Base-by-base conservation (phyloP, 805 yeast species). In the Cyberlindnera suaveolens region DNA sequence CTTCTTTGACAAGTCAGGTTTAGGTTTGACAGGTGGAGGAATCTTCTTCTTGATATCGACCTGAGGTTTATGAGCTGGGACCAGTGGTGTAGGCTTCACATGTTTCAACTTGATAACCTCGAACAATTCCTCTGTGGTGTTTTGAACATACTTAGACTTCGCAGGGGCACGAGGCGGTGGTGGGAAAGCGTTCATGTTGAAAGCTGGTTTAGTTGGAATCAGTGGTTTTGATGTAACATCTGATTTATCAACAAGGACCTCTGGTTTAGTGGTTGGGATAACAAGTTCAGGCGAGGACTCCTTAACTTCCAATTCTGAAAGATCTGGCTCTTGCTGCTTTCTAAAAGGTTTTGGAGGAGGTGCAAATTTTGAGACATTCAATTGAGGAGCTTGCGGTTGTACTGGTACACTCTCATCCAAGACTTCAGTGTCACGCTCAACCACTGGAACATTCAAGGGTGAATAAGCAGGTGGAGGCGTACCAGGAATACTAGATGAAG, bases 271-370 rank as follows among this genome's bases (percentile, higher is more conserved):
- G 9, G 10, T 7, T 8, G 38, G 18, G 2, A 33, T 33, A 9
- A 9, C 3, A 3, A 14, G 4, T 15, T 31, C 11, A 31, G 16
- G 8, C 2, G 33, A 31, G 16, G 33, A 7, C 8, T 31, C 11
- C 10, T 23, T 9, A 10, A 31, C 33, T 31, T 31, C 33, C 33
- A 31, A 31, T 23, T 23, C 16, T 31, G 33, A 31, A 31, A 15
- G 15, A 31, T 31, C 3, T 8, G 16, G 27, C 10, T 23, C 27
- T 10, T 23, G 27, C 2, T 5, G 27, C 8, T 23, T 46, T 18
- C 42, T 39, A 39, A 46, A 51, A 19, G 58, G 60, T 38, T 48
- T 53, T 34, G 59, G 58, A 10, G 58, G 57, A 35, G 54, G 53
- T 6, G 48, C 48, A 39, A 49, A 48, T 19, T 47, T 42, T 14